Evolutionary conservation across 805 yeast species (phyloP), one percentile per base, ranked within the genome.

Genomic region (Barnettozyma pratensis): DNA sequence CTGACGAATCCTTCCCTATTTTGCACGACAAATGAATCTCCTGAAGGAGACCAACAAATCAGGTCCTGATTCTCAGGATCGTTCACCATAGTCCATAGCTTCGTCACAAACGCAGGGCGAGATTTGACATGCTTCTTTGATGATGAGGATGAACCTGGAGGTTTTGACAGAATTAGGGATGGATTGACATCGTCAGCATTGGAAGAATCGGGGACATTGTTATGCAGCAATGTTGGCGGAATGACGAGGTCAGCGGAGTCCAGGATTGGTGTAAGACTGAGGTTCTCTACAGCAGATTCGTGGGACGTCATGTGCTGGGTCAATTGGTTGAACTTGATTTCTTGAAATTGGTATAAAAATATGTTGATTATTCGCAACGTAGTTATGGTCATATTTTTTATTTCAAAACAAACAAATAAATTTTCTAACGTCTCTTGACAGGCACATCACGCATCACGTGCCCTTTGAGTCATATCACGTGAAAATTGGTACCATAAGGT

Each of bases 81-180:
- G 63, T 91, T 91, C 7, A 94, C 90, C 97, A 94, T 94, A 36
- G 83, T 77, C 99, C 99, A 92, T 19, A 94, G 71, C 66, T 94
- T 94, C 73, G 83, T 80, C 8, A 94, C 96, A 69, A 94, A 94
- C 0, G 96, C 95, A 1, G 98, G 96, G 46, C 89, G 72, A 0
- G 81, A 61, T 59, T 83, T 85, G n/a, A 31, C 29, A 19, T 44
- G 49, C 6, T 40, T 41, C 37, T 38, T 42, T 14, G 27, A 9
- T 4, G 40, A 12, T 9, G 41, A 7, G 11, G 34, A 6, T 28
- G 45, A 8, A 11, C 34, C 34, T 5, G 14, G 35, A 25, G 9
- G 14, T 9, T 44, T 44, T 11, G 37, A 14, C 7, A 38, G n/a
- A 5, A 44, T 25, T 12, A 38, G 10, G 7, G 42, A 9, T 26